Percentiles rank a stretch among this genome's conserved stretches.
These are phyloP conservation scores for Clarireedia monteithiana DNA, from an alignment of 2,329 filamentous ascomycete species.

Conservation along the genomic window DNA sequence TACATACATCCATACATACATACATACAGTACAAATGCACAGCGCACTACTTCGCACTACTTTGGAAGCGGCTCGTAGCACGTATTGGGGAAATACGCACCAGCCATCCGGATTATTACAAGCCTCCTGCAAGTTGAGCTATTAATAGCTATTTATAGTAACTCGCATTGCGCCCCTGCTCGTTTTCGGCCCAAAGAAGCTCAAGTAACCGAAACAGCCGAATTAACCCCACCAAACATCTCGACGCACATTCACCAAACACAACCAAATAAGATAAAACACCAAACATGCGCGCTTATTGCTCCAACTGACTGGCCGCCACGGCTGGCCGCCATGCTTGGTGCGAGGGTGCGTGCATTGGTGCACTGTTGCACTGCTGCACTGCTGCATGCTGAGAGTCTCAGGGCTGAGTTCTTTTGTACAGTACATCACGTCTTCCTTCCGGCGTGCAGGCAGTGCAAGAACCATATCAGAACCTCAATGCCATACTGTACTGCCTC, in stretches of 20 bases:
- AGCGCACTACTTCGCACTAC: not conserved
- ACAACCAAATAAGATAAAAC: too few relatives aligned
- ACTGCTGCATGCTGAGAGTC: too few relatives aligned
- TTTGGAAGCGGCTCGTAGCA: conserved; percentile 1
- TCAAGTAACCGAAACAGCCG: not conserved
- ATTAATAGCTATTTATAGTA: not conserved
- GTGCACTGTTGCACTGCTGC: too few relatives aligned
- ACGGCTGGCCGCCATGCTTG: not conserved
- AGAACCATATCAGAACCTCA: not conserved
- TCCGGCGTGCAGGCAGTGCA: not conserved
- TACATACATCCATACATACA: too few relatives aligned
- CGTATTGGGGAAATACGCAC: conserved; percentile 2
- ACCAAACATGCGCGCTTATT: conserved; percentile 2
- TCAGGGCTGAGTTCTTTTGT: too few relatives aligned
- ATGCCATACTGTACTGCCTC: not conserved
- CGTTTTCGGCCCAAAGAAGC: not conserved
- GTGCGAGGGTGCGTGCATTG: not conserved
- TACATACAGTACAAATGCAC: not conserved
- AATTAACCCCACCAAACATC: not conserved
- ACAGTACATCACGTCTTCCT: not conserved
- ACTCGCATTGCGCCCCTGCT: not conserved
- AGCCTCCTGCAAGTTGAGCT: not conserved
- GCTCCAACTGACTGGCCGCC: not conserved
- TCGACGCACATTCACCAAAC: too few relatives aligned
- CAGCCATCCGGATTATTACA: not conserved